Evolutionary conservation across 495 filamentous ascomycete genomes (phyloP).

Genomic region (Penicillium longicatenatum): DNA sequence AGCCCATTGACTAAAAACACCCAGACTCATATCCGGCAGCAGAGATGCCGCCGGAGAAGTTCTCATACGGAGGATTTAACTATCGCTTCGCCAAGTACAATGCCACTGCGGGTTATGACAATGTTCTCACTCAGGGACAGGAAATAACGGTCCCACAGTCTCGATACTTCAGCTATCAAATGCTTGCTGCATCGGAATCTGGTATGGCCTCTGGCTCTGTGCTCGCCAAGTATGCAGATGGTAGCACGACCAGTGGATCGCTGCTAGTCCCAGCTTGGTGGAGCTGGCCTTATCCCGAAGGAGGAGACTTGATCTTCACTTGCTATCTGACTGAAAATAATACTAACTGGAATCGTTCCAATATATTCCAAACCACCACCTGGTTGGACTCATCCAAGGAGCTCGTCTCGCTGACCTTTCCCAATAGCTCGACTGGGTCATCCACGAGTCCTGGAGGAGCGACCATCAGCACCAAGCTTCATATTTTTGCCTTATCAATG

Average conservation of each 20-base stretch:
- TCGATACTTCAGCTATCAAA: conserved; percentile 48
- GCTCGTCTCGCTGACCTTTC: conserved; percentile 43
- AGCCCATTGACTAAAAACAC: not conserved
- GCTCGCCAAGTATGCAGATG: conserved; percentile 50
- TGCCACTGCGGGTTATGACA: conserved; percentile 37
- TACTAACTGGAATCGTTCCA: conserved; percentile 53
- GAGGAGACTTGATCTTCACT: conserved; percentile 53
- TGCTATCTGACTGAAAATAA: conserved; percentile 44
- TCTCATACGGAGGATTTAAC: conserved; percentile 43
- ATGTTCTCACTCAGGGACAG: conserved; percentile 47
- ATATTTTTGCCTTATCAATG: conserved; percentile 32
- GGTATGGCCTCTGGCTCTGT: conserved; percentile 46
- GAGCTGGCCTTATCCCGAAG: conserved; percentile 49
- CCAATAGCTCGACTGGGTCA: conserved; percentile 23
- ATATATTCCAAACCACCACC: conserved; percentile 53
- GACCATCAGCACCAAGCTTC: conserved; percentile 21
- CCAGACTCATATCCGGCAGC: conserved; percentile 48
- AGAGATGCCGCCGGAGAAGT: conserved; percentile 40
- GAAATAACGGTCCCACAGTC: conserved; percentile 33
- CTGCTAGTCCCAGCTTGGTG: conserved; percentile 50
- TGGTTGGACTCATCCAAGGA: conserved; percentile 49
- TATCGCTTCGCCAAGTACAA: conserved; percentile 52
- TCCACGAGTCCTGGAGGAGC: conserved; percentile 24
- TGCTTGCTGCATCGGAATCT: conserved; percentile 48
- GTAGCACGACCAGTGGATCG: conserved; percentile 38